phyloP scores from a whole-genome alignment of 2,329 filamentous ascomycete species.

The Alternaria ventricosa region DNA sequence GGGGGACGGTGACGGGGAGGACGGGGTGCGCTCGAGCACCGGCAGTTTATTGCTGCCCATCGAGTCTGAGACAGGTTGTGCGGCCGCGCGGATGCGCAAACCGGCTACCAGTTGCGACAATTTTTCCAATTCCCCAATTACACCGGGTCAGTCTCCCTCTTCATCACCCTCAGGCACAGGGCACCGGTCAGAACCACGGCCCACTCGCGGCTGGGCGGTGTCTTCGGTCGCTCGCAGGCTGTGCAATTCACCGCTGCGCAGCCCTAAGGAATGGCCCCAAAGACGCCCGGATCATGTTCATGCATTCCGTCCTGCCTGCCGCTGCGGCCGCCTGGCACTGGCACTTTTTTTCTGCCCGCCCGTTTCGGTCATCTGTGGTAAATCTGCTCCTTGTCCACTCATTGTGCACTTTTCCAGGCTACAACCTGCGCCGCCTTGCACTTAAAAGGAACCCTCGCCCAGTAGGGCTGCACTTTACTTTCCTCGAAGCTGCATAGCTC shows the following conservation, averaged over 20 bases:
- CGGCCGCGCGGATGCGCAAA: slow-evolving; percentile 17
- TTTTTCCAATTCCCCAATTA: slow-evolving; percentile 17
- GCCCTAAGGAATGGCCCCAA: slow-evolving; percentile 28
- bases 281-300: slow-evolving; percentile 29
- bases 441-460: slow-evolving; percentile 34
- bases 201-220: slow-evolving; percentile 27
- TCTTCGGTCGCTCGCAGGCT: slow-evolving; percentile 32
- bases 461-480: slow-evolving; percentile 29
- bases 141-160: slow-evolving; percentile 4
- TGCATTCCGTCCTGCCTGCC: slow-evolving; percentile 28
- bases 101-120: slow-evolving; percentile 9
- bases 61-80: slow-evolving; percentile 25
- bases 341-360: slow-evolving; percentile 18
- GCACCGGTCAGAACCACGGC: slow-evolving; percentile 34
- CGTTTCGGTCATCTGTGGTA: slow-evolving; percentile 20
- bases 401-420: slow-evolving; percentile 42
- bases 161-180: slow-evolving; percentile 28
- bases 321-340: slow-evolving; percentile 35
- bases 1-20: background rate
- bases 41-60: slow-evolving; percentile 35
- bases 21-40: slow-evolving; percentile 18
- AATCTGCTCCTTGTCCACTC: slow-evolving; percentile 24
- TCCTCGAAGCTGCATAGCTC: slow-evolving; percentile 28
- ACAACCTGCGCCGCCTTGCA: slow-evolving; percentile 34
- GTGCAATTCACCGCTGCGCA: slow-evolving; percentile 42